Base-by-base conservation (phyloP, 805 yeast genomes). In the Kodamaea hsintzibuensis region DNA sequence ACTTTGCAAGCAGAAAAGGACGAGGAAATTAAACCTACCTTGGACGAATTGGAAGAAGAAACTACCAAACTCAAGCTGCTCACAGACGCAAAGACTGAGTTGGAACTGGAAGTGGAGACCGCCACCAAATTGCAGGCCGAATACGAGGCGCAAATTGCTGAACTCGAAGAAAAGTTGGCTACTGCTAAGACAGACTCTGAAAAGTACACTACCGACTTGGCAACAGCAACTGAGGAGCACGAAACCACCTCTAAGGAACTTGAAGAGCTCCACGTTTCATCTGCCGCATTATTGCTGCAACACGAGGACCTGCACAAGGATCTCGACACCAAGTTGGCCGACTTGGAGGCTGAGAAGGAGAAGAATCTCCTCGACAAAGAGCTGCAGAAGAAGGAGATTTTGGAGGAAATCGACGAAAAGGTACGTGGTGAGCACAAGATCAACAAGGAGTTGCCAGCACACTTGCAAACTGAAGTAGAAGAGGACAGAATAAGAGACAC, bases 1-100 rank as follows among this genome's bases (percentile, higher is more conserved):
- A 75, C 74, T 39, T 70, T 82, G 66, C 82, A 83, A 63, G 70
- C 73, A 12, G 85, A 80, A 60, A 77, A 78, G 60, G 85, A 82
- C 60, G 82, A 72, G 53, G 78, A 77, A 48, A 65, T 83, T 58
- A 77, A 80, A 49, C 89, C 89, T 47, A 67, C 78, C 17, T 73
- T 82, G 60, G 83, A 76, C 38, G 84, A 80, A 60, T 72, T 82
- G 61, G 76, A 73, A 56, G 61, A 61, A 30, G 88, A 84, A 69
- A 74, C 76, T 37, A 71, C 70, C 22, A 78, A 79, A 57, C 74
- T 84, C 63, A 69, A 72, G 49, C 79, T 77, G n/a, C 72, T 84
- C 60, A 77, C 79, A 42, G 70, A 78, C 53, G 78, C 81, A 55
- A 80, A 81, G 64, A 73, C 72, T 47, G 82, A 77, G 48, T 68